Base-by-base conservation (phyloP, 1,284 basidiomycete genomes). In the Dichomitus squalens region DNA sequence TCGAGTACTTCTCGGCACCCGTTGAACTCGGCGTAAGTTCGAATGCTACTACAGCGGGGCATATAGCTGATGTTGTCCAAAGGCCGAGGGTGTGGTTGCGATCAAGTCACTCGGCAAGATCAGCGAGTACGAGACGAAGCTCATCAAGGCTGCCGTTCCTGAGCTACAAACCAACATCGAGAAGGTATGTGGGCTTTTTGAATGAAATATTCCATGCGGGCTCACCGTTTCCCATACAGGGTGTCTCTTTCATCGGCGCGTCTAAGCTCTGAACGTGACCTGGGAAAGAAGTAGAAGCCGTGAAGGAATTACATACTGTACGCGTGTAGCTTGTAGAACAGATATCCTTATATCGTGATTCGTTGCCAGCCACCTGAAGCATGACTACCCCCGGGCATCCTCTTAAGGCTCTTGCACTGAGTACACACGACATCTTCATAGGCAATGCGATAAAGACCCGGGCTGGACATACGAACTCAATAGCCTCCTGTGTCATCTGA, bases 1-100 rank as follows among this genome's bases (percentile, higher is more conserved):
- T 95, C 44, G 86, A 88, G 55, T 96, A 85, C 80, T 96, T 97
- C 81, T 91, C 92, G 27, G 84, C 87, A 39, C 87, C 83, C 54
- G 83, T 96, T 60, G 90, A 93, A 76, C 87, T 96, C 60, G 93
- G 94, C 63, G 90, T 92, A 73, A 55, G 88, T 73, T 12, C 5
- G 4, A 5, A 8, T 57, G 23, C 35, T n/a, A 18, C 14, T 12
- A 9, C 14, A n/a, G 23, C 18, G 4, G 18, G 68, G 34, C 63
- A 44, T 8, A 60, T 27, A 35, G 39, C 9, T 60, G 49, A 57
- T 31, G 54, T 2, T 50, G 11, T 20, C 9, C 57, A 8, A 61
- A 93, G 90, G 73, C 82, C 56, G 84, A 88, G 60, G 95, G 95
- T 73, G 90, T 96, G 57, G 81, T 81, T 66, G 91, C 86, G 76